Evolutionary conservation across 805 yeast genomes (phyloP).

Genomic region (Wickerhamomyces bovis): DNA sequence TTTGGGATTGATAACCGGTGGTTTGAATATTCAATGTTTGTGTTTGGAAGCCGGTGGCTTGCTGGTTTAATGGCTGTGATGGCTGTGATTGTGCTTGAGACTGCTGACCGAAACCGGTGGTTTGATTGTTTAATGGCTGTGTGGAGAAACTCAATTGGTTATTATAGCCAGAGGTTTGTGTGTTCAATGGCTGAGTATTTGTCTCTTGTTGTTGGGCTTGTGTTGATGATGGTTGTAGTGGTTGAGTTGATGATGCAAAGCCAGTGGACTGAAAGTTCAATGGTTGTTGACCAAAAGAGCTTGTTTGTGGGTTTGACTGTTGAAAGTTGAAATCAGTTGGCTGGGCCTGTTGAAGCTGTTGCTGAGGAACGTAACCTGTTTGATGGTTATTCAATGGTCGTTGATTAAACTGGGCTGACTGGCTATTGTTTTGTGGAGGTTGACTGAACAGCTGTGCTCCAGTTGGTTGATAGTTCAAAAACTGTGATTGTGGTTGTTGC

Average conservation of each 20-base stretch:
- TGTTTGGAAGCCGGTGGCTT: neutral
- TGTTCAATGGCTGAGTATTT: neutral
- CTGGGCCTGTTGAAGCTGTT: neutral
- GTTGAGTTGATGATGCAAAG: neutral
- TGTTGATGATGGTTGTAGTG: neutral
- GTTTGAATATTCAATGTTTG: slow-evolving; percentile 24
- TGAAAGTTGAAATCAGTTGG: slow-evolving; percentile 8
- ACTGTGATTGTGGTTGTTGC: slow-evolving; percentile 10
- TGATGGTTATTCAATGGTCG: neutral
- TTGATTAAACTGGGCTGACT: slow-evolving; percentile 5
- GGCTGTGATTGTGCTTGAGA: slow-evolving; percentile 51
- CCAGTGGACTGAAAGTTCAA: neutral
- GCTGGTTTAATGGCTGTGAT: slow-evolving; percentile 26
- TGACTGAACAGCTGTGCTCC: slow-evolving; percentile 25
- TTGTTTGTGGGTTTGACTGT: too few relatives aligned
- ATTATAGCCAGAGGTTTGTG: neutral
- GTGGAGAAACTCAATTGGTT: neutral
- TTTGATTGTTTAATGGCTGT: slow-evolving; percentile 33
- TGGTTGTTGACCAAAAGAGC: neutral
- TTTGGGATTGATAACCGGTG: slow-evolving; percentile 3
- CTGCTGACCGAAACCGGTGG: slow-evolving; percentile 11
- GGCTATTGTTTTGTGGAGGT: slow-evolving; percentile 14
- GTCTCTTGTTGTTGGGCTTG: neutral
- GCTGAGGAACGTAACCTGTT: too few relatives aligned
- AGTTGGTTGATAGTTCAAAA: slow-evolving; percentile 17